A percentile compares a stretch with the other conserved stretches of the same genome.
These are phyloP conservation scores for Crepidotus variabilis DNA, from an alignment of 768 basidiomycete species.

Conservation along the genomic window DNA sequence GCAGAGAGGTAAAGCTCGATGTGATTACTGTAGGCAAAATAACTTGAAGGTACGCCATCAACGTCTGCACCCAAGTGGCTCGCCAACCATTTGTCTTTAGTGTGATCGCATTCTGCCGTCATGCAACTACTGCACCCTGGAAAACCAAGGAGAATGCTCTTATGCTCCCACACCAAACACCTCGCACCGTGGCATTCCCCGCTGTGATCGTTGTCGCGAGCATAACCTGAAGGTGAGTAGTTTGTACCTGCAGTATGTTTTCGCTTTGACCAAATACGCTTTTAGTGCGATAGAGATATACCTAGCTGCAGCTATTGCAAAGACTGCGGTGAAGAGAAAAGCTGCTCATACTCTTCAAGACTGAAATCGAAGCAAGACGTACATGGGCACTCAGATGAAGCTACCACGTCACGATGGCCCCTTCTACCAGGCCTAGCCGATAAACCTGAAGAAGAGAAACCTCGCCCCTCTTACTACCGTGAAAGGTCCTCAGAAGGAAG, in stretches of 20 bases:
- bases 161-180: conserved; percentile 75
- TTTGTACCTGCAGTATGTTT: too few species aligned
- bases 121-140: conserved; percentile 71
- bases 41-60: conserved; percentile 60
- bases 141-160: conserved; percentile 58
- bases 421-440: neutral
- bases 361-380: conserved; percentile 32
- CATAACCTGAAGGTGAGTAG: conserved; percentile 60
- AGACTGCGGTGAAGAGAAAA: conserved; percentile 27
- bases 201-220: conserved; percentile 67
- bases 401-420: neutral
- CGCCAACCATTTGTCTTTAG: conserved; percentile 27
- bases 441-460: neutral
- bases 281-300: conserved; percentile 67
- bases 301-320: conserved; percentile 69
- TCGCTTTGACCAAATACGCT: too few species aligned
- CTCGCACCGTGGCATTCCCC: conserved; percentile 70
- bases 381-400: neutral
- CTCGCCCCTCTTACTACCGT: conserved; percentile 7
- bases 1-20: conserved; percentile 69
- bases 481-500: conserved; percentile 14
- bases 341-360: conserved; percentile 52
- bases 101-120: conserved; percentile 69
- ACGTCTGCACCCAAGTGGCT: conserved; percentile 1
- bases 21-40: conserved; percentile 68